Percentiles rank a stretch among this genome's conserved stretches.
phyloP scores from a whole-genome alignment of 257 asterid genomes.

The Nicotiana otophora region DNA sequence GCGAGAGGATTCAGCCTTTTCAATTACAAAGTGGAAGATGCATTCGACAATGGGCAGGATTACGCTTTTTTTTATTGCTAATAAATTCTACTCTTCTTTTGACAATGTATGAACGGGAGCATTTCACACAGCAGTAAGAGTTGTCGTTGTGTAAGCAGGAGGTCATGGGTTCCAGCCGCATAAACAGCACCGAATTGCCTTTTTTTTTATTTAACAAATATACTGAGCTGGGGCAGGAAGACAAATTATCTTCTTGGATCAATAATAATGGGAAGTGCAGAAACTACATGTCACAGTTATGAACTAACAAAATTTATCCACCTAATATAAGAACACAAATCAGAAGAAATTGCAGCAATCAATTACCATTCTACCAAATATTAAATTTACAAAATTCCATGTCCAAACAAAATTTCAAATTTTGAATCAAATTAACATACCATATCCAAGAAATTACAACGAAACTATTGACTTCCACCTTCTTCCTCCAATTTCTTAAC shows the following conservation, averaged over 20 bases:
- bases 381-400: neutral
- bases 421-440: slow-evolving; percentile 9
- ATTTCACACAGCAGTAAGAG: neutral
- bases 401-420: neutral
- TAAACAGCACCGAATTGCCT: neutral
- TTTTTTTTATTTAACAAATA: neutral
- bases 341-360: neutral
- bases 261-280: neutral
- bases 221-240: neutral
- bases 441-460: neutral
- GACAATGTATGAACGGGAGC: neutral
- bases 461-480: slow-evolving; percentile 33
- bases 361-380: neutral
- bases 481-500: slow-evolving; percentile 82
- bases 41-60: neutral
- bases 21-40: neutral
- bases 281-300: neutral
- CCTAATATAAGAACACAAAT: neutral
- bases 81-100: neutral
- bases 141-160: neutral
- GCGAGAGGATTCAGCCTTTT: neutral
- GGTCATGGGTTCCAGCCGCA: accelerated
- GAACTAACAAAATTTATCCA: neutral
- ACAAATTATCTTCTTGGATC: neutral
- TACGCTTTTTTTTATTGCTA: neutral